These are phyloP conservation scores for Clavaria fumosa DNA, from an alignment of 768 basidiomycete species.

Conservation along the genomic window DNA sequence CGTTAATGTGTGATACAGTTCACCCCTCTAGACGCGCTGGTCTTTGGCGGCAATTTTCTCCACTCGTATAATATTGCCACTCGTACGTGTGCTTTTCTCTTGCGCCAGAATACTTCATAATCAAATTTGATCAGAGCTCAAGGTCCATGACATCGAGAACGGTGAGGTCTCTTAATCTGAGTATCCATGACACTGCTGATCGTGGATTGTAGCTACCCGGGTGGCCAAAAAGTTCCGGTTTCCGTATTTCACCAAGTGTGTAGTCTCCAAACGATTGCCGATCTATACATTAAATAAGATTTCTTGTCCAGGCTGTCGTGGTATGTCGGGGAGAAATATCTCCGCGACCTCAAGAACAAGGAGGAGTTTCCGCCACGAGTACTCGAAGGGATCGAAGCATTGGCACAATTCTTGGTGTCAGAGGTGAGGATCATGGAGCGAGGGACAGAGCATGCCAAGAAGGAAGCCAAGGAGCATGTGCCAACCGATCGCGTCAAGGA, in stretches of 20 bases:
- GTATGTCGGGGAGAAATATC: conserved; percentile 77
- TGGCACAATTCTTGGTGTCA: conserved; percentile 67
- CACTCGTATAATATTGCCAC: conserved; percentile 83
- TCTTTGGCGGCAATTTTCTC: conserved; percentile 95
- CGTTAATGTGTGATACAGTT: conserved; percentile 31
- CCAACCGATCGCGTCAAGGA: conserved; percentile 75
- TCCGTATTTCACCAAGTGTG: conserved; percentile 63
- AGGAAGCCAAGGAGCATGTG: conserved; percentile 67
- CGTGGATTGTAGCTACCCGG: too few species aligned
- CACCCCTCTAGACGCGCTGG: conserved; percentile 83
- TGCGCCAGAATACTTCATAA: background rate
- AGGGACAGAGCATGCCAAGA: conserved; percentile 53
- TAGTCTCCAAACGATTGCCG: conserved; percentile 10
- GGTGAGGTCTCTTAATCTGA: too few species aligned
- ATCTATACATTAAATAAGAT: conserved; percentile 7
- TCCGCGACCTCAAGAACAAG: conserved; percentile 49
- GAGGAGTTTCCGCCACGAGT: conserved; percentile 32
- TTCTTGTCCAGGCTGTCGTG: conserved; percentile 52
- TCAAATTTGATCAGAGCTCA: conserved; percentile 45
- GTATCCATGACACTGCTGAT: too few species aligned
- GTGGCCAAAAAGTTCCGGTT: conserved; percentile 90
- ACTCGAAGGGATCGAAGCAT: conserved; percentile 49
- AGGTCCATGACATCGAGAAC: conserved; percentile 83
- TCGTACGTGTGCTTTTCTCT: conserved; percentile 35
- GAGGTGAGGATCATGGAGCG: conserved; percentile 63